A percentile compares a stretch with the other conserved stretches of the same genome.
Evolutionary conservation across 164 flowering plant genomes (phyloP).

Genomic region (Magnolia sinica): DNA sequence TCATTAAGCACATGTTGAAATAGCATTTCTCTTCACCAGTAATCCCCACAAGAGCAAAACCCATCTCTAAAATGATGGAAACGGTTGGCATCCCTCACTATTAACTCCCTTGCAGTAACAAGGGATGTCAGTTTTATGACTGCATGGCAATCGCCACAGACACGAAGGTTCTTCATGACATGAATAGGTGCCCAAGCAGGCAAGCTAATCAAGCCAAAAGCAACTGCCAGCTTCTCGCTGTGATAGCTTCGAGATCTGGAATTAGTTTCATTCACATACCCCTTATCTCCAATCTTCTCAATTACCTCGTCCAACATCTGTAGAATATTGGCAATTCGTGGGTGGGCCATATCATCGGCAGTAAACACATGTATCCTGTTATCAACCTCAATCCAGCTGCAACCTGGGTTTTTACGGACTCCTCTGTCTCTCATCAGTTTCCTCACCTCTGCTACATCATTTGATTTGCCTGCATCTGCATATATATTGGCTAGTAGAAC

Average conservation of each 20-base stretch:
- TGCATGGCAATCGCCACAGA: conserved; percentile 19
- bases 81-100: conserved; percentile 18
- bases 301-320: conserved; percentile 26
- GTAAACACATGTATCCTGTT: conserved; percentile 48
- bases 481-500: conserved; percentile 31
- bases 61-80: conserved; percentile 17
- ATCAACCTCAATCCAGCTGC: conserved; percentile 55
- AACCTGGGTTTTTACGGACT: conserved; percentile 39
- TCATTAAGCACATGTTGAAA: neutral
- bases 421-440: conserved; percentile 41
- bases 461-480: conserved; percentile 18
- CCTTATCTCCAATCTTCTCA: conserved; percentile 27
- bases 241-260: conserved; percentile 18
- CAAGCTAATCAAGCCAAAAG: conserved; percentile 34
- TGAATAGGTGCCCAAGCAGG: conserved; percentile 35
- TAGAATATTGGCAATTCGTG: conserved; percentile 29
- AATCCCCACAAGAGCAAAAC: conserved; percentile 19
- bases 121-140: conserved; percentile 17
- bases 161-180: conserved; percentile 33
- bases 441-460: conserved; percentile 34
- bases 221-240: conserved; percentile 37
- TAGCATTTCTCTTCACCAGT: conserved; percentile 12
- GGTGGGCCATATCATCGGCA: conserved; percentile 38
- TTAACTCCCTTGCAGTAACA: conserved; percentile 15
- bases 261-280: conserved; percentile 13